Base-by-base conservation (phyloP, 2,329 filamentous ascomycete species). In the Daldinia eschscholtzii region DNA sequence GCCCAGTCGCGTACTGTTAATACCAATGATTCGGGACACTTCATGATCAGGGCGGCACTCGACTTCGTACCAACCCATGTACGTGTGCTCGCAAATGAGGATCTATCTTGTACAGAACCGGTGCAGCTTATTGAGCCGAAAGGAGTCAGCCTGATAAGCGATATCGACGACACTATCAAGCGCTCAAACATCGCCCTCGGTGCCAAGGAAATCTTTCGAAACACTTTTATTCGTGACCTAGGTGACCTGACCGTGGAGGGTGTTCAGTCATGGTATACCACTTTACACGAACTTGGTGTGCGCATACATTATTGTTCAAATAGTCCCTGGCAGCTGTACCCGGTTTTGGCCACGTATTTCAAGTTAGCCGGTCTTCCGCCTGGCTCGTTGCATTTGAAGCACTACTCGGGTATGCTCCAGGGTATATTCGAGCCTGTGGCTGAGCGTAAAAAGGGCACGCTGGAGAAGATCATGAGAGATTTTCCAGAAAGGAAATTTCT, bases 251-350 rank as follows among this genome's bases (percentile, higher is more conserved):
- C 90, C 0, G 89, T 99, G 23, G 91, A 94, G 15, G 96, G 96
- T 1, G 94, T 98, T 20, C 88, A 85, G 65, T 93, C 97, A 70
- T 98, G 96, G 95, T 99, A 98, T 77, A 89, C 85, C 39, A 85
- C 85, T 20, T 86, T 99, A 81, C 87, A 92, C 42, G 85, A 89
- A 20, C 89, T 95, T 82, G 94, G 94, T 18, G 95, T 98, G 26
- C 89, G 90, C 74, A 87, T 99, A 59, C 97, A 99, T 78, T 99
- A 99, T 79, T 97, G 97, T 72, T 99, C 96, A n/a, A 99, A 99
- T 80, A 97, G 95, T 57, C 96, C 96, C 0, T 99, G 97, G 97
- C 97, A 99, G 79, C 86, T 99, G 6, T 99, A 93, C 75, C 96
- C 96, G 0, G 89, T 98, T 2, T 83, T 99, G 10, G 91, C 93